Conservation (phyloP, 73 alveolate genomes). For the Symbiodinium pilosum region DNA sequence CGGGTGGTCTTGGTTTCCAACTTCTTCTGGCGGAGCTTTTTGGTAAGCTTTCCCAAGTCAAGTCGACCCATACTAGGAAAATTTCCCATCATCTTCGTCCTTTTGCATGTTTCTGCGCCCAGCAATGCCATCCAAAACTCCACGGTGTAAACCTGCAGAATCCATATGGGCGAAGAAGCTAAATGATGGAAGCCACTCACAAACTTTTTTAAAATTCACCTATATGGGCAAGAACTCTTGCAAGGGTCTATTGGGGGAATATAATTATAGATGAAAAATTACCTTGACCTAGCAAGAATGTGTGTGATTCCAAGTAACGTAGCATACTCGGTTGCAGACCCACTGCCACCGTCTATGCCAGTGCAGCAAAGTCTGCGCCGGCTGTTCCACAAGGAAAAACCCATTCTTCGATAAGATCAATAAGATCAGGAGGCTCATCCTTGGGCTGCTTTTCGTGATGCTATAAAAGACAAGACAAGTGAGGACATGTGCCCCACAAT, state of each 20-base stretch:
- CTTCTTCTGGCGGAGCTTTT: neutral
- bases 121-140: slow-evolving; percentile 23
- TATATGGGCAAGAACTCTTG: neutral
- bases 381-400: slow-evolving; percentile 43
- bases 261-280: too few relatives aligned
- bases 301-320: neutral
- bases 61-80: neutral
- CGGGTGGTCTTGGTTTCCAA: neutral
- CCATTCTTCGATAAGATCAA: neutral
- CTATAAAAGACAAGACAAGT: too few relatives aligned
- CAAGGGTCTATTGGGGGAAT: too few relatives aligned
- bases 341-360: slow-evolving; percentile 26
- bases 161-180: neutral
- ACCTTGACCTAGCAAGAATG: too few relatives aligned
- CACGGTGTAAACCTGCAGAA: neutral
- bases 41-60: neutral
- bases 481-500: neutral
- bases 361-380: neutral
- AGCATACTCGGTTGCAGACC: slow-evolving; percentile 12
- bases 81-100: neutral
- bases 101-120: neutral
- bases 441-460: neutral
- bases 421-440: neutral
- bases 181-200: too few relatives aligned
- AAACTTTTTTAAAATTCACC: too few relatives aligned